phyloP scores from a whole-genome alignment of 495 filamentous ascomycete genomes.

The Daldinia loculata region DNA sequence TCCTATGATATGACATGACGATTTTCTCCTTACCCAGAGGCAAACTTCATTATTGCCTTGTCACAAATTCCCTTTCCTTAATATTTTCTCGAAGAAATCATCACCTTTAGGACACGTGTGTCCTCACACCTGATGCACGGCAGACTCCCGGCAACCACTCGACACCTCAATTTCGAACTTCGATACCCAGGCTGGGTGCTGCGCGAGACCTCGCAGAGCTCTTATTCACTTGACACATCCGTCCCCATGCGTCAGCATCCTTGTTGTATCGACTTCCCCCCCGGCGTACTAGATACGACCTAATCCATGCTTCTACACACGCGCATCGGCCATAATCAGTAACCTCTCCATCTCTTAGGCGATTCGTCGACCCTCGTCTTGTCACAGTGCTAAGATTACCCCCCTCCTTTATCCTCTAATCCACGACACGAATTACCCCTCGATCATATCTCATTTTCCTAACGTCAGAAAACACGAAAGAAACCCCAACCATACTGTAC shows the following conservation, averaged over 20 bases:
- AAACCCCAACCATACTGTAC: neutral
- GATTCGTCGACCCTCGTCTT: constrained; percentile 25
- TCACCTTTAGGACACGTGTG: constrained; percentile 38
- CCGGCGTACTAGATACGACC: constrained; percentile 50
- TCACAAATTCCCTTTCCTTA: constrained; percentile 50
- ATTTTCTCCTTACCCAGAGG: constrained; percentile 46
- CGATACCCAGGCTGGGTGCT: constrained; percentile 32
- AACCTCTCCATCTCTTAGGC: constrained; percentile 33
- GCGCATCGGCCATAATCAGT: constrained; percentile 32
- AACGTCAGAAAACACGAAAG: constrained; percentile 12
- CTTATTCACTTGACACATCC: constrained; percentile 42
- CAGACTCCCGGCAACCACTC: constrained; percentile 33
- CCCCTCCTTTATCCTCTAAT: constrained; percentile 28
- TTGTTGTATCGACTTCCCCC: constrained; percentile 43
- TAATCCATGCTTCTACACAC: constrained; percentile 44
- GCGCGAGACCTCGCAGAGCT: constrained; percentile 33
- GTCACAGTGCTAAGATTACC: constrained; percentile 28
- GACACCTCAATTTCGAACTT: constrained; percentile 36
- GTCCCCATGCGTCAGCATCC: constrained; percentile 47
- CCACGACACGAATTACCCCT: constrained; percentile 12
- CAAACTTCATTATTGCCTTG: constrained; percentile 51
- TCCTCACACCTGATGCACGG: constrained; percentile 37
- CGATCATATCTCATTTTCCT: constrained; percentile 25
- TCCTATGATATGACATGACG: constrained; percentile 56
- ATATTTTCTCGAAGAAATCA: constrained; percentile 40